Base-by-base conservation (phyloP, 23 red algal genomes). In the Chondrus crispus region DNA sequence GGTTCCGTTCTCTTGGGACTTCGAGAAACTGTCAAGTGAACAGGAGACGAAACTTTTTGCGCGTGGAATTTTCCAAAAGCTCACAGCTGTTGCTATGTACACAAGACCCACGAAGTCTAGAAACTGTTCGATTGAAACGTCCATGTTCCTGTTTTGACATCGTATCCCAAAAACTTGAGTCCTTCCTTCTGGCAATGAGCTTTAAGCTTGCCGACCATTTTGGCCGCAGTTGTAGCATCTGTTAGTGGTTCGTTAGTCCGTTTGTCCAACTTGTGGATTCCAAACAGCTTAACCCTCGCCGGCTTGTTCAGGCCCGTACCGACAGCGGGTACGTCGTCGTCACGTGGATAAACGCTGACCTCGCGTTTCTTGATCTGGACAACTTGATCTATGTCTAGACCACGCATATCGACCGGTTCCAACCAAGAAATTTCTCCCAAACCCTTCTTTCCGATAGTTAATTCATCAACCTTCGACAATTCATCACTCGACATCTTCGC, bases 331-430 rank as follows among this genome's bases (percentile, higher is more conserved):
- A 82, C n/a, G 2, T 46, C 35, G 19, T 95, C 78, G 29, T 88
- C 85, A 51, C 91, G 75, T 13, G 96, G 93, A 82, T 98, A 98
- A 19, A 99, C 62, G 12, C 42, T 92, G 9, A 99, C 94, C 41
- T 87, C 55, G 14, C 97, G 84, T 8, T 90, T 46, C 60, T 95
- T 84, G 39, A 99, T 82, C 19, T 41, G 40, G 14, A 99, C 79
- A 54, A 85, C 74, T n/a, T 81, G 29, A 53, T 96, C 87, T 29
- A 99, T 28, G 84, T 99, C 85, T 20, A 96, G 50, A 10, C 87
- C 46, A 11, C 97, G 87, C 33, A 99, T 46, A 47, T 99, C 97
- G 20, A 91, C 88, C 14, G 82, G 55, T 7, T 79, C 62, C 20
- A 81, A 30, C 91, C 94, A 99, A 16, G 49, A 70, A 51, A 99